Evolutionary conservation across 768 basidiomycete species (phyloP), one percentile per base, ranked within the genome.

Genomic region (Mycena crocata): DNA sequence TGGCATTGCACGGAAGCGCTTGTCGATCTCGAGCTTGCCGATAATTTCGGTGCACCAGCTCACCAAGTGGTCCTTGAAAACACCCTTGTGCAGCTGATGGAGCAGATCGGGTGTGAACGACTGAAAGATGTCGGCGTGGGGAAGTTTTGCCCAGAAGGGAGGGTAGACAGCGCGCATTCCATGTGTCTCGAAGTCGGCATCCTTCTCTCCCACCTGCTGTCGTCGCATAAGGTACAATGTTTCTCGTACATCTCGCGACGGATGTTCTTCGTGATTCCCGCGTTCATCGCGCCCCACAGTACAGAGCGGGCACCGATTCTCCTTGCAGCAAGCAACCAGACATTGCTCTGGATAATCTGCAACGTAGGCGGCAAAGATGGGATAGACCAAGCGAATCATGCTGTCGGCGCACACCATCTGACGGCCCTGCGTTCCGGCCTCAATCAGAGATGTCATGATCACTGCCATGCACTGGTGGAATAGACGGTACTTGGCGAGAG

Each of bases 41-140:
- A 67, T 34, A 5, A 74, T 70, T 62, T 45, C 37, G 5, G 72
- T 70, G 13, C 68, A 69, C 84, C 83, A 86, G 2, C 62, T 72
- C 0, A 80, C 72, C 1, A 83, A 52, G 62, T 85, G 83, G 60
- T 84, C 80, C 48, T 82, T 82, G 76, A 86, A 83, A 17, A 85
- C 64, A 0, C 85, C 84, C 60, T 86, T 83, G 71, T 85, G 81
- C 0, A 86, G 35, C 52, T 54, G 52, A 19, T 54, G 52, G 12
- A 54, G 37, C 3, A 49, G 48, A 31, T 49, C 48, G 70, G 84
- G 84, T 0, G 81, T 82, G 24, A 86, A 72, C 28, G 67, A 75
- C 0, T 44, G 1, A 69, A 81, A 83, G 39, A 86, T 85, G 62
- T 85, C 61, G 63, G 71, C 69, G 63, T 81, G 77, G 0, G 82